These are phyloP conservation scores for Candida frijolesensis DNA, from an alignment of 1,139 yeast species.

Conservation along the genomic window DNA sequence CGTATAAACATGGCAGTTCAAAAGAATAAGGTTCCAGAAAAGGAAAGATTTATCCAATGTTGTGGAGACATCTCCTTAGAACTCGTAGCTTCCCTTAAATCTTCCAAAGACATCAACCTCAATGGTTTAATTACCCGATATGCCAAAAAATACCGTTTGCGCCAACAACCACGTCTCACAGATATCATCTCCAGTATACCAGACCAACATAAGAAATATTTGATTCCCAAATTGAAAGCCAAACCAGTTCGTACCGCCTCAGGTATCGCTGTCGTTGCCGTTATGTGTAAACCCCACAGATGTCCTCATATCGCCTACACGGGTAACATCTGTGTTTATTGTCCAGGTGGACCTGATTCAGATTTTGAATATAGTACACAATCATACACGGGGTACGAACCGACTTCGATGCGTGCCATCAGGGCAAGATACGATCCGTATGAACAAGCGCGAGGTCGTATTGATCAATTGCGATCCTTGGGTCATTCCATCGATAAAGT, in stretches of 20 bases:
- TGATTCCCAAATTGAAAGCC: slow-evolving; percentile 91
- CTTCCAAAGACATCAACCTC: slow-evolving; percentile 79
- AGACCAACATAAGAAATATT: slow-evolving; percentile 88
- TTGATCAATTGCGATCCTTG: slow-evolving; percentile 89
- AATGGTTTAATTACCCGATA: slow-evolving; percentile 85
- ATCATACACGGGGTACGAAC: slow-evolving; percentile 97
- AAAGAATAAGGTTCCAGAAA: slow-evolving; percentile 64
- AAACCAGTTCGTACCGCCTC: slow-evolving; percentile 98
- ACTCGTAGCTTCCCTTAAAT: slow-evolving; percentile 74
- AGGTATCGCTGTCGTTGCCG: slow-evolving; percentile 98
- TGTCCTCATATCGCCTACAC: slow-evolving; percentile 99
- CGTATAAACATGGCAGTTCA: slow-evolving; percentile 32
- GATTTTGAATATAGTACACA: slow-evolving; percentile 98
- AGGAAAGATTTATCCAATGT: slow-evolving; percentile 89
- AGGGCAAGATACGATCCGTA: slow-evolving; percentile 97
- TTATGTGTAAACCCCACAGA: slow-evolving; percentile 98
- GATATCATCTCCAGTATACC: slow-evolving; percentile 96
- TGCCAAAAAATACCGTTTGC: slow-evolving; percentile 88
- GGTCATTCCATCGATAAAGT: slow-evolving; percentile 98
- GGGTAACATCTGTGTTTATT: slow-evolving; percentile 96
- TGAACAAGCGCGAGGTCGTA: slow-evolving; percentile 97
- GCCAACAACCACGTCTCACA: slow-evolving; percentile 91
- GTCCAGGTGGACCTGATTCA: slow-evolving; percentile 99
- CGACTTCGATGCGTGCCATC: slow-evolving; percentile 98
- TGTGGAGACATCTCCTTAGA: slow-evolving; percentile 93